Conservation (phyloP, 2,329 filamentous ascomycete species). For the Colletotrichum sp. region DNA sequence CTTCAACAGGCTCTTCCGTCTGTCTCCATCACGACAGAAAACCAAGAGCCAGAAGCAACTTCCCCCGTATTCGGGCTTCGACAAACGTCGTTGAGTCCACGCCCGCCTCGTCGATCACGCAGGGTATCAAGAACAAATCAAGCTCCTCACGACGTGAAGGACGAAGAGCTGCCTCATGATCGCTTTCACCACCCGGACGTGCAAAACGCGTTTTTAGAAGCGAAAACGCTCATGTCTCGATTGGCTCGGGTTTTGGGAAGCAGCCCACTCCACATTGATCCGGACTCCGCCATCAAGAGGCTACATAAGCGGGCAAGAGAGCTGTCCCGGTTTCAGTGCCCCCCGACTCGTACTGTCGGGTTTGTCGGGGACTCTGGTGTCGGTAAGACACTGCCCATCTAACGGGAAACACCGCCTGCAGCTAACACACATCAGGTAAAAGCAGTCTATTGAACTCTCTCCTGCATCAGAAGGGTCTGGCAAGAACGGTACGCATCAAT, state of each 20-base stretch:
- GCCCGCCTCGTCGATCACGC: background rate
- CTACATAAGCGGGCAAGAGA: conserved; percentile 36
- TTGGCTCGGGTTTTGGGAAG: conserved; percentile 37
- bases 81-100: background rate
- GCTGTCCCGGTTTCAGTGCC: conserved; percentile 41
- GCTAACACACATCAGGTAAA: conserved; percentile 37
- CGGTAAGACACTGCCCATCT: conserved; percentile 27
- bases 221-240: conserved; percentile 34
- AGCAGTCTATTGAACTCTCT: conserved; percentile 56
- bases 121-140: background rate
- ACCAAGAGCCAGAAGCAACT: background rate
- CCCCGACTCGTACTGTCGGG: conserved; percentile 45
- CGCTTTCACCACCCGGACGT: conserved; percentile 39
- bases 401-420: background rate
- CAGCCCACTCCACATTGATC: conserved; percentile 36
- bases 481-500: conserved; percentile 42
- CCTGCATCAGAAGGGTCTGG: conserved; percentile 43
- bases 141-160: conserved; percentile 23
- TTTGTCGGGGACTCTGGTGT: conserved; percentile 55
- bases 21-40: background rate
- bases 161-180: conserved; percentile 38
- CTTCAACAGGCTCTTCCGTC: background rate
- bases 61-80: background rate
- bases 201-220: conserved; percentile 36
- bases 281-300: conserved; percentile 41